Conservation (phyloP, 352 stramenopile genomes). For the Pythium volutum region DNA sequence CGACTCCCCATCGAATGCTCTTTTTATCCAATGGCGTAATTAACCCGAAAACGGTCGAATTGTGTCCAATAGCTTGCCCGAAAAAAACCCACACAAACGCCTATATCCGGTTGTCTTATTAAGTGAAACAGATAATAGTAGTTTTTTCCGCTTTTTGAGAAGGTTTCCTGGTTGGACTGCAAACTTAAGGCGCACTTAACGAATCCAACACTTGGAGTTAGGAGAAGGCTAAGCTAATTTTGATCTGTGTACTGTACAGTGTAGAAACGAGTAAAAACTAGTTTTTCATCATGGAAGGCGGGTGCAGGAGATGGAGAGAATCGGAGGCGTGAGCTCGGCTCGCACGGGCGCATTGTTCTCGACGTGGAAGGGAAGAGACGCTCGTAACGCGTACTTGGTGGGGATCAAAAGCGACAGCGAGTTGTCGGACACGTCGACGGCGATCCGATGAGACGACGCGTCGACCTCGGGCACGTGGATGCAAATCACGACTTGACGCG, state of each 20-base stretch:
- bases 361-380: slow-evolving; percentile 48
- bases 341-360: slow-evolving; percentile 26
- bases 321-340: slow-evolving; percentile 5
- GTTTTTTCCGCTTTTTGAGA: neutral
- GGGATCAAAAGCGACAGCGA: slow-evolving; percentile 48
- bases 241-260: too few species aligned
- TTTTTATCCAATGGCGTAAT: too few species aligned
- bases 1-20: too few species aligned
- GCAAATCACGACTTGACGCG: slow-evolving; percentile 37
- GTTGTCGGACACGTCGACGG: slow-evolving; percentile 44
- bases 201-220: neutral
- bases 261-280: too few species aligned
- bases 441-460: slow-evolving; percentile 28
- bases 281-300: neutral
- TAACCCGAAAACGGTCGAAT: neutral
- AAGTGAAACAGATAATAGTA: neutral
- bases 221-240: neutral
- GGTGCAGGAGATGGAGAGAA: slow-evolving; percentile 17
- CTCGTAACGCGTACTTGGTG: slow-evolving; percentile 50
- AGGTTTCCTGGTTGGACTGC: neutral
- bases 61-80: too few species aligned
- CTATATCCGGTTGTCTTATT: neutral
- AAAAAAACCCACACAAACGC: neutral
- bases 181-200: slow-evolving; percentile 8
- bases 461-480: slow-evolving; percentile 48